A percentile compares a stretch with the other conserved stretches of the same genome.
These are phyloP conservation scores for Paxillus ammoniavirescens DNA, from an alignment of 768 basidiomycete genomes.

Conservation along the genomic window DNA sequence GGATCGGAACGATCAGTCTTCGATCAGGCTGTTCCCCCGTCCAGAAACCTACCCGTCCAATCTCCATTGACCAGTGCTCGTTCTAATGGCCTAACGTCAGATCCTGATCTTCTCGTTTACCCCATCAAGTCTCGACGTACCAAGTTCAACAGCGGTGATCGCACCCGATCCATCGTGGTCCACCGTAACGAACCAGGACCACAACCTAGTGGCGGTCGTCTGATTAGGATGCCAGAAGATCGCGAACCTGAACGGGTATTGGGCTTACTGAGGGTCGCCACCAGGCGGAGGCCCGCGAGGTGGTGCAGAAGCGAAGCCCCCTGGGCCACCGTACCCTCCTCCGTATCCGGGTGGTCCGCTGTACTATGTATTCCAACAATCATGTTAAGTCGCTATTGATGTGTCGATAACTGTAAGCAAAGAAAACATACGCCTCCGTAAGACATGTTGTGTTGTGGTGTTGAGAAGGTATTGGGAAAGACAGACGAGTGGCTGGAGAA, in stretches of 20 bases:
- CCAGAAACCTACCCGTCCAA: slow-evolving; percentile 63
- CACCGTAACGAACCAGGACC: slow-evolving; percentile 71
- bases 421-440: slow-evolving; percentile 18
- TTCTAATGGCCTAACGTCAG: slow-evolving; percentile 28
- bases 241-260: background rate
- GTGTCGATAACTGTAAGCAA: background rate
- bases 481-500: slow-evolving; percentile 8
- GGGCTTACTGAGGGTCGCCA: slow-evolving; percentile 71
- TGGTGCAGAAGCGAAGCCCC: slow-evolving; percentile 10
- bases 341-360: slow-evolving; percentile 17
- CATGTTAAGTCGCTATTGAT: background rate
- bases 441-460: slow-evolving; percentile 12
- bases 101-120: background rate
- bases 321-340: slow-evolving; percentile 8
- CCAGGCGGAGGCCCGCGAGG: slow-evolving; percentile 41
- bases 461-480: background rate
- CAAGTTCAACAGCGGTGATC: slow-evolving; percentile 64
- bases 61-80: slow-evolving; percentile 59
- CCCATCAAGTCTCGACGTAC: slow-evolving; percentile 32
- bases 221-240: too few species aligned
- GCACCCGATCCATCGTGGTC: slow-evolving; percentile 68
- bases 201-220: slow-evolving; percentile 45
- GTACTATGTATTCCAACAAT: slow-evolving; percentile 12
- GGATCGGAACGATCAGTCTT: background rate
- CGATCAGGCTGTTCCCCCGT: background rate